Evolutionary conservation across 2,329 filamentous ascomycete species (phyloP).

Genomic region (Cercospora sesami): DNA sequence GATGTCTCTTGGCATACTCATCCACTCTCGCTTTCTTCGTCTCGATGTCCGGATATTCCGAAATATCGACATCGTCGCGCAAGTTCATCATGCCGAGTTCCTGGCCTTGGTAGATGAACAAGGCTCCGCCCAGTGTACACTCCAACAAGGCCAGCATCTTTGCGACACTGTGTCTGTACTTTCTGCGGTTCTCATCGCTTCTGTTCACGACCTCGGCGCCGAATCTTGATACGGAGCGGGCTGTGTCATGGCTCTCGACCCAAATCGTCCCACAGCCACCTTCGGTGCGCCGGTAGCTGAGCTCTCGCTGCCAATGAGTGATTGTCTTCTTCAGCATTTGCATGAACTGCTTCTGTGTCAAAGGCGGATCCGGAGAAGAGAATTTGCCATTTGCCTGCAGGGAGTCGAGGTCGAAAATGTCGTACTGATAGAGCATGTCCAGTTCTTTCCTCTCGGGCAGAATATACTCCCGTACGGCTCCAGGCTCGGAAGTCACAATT

Average conservation of each 20-base stretch:
- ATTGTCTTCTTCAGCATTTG: conserved; percentile 52
- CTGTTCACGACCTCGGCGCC: conserved; percentile 50
- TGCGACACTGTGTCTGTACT: conserved; percentile 50
- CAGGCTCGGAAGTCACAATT: conserved; percentile 46
- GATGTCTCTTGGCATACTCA: background rate
- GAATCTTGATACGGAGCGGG: conserved; percentile 59
- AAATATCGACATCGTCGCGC: conserved; percentile 58
- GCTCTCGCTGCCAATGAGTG: conserved; percentile 60
- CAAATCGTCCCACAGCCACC: conserved; percentile 65
- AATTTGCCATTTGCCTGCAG: conserved; percentile 45
- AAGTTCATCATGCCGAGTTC: conserved; percentile 66
- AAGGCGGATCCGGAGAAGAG: conserved; percentile 50
- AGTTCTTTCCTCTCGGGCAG: conserved; percentile 56
- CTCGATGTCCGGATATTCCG: conserved; percentile 67
- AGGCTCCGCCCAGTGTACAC: conserved; percentile 59
- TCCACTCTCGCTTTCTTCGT: conserved; percentile 28
- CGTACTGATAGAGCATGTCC: conserved; percentile 72
- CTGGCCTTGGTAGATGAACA: conserved; percentile 67
- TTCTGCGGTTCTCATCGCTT: background rate
- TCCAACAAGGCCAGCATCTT: conserved; percentile 62
- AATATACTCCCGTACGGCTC: conserved; percentile 55
- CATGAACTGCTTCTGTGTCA: conserved; percentile 46
- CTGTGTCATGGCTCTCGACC: conserved; percentile 66
- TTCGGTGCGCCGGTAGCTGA: conserved; percentile 50
- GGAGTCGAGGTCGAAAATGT: conserved; percentile 53